Percentiles rank a stretch among this genome's conserved stretches.
phyloP scores from a whole-genome alignment of 1,284 basidiomycete genomes.

The Amylostereum areolatum region DNA sequence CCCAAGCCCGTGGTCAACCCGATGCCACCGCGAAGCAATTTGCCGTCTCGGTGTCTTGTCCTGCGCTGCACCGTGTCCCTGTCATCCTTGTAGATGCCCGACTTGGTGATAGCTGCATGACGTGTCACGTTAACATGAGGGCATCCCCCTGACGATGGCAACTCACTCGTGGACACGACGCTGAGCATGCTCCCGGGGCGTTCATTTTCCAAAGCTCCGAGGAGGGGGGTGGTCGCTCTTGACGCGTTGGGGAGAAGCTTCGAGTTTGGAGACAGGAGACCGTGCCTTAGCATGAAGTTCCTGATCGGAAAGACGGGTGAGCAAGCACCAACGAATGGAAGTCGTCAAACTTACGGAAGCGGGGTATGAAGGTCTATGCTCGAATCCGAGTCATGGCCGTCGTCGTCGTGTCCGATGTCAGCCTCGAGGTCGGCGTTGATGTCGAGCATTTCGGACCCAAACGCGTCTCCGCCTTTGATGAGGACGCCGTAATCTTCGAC shows the following conservation, averaged over 20 bases:
- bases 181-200: constrained; percentile 34
- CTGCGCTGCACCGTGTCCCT: constrained; percentile 60
- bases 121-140: constrained; percentile 2
- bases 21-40: constrained; percentile 60
- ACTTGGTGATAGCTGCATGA: constrained; percentile 34
- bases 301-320: too few species aligned
- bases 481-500: constrained; percentile 24
- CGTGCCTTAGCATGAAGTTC: constrained; percentile 68
- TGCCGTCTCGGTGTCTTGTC: constrained; percentile 65
- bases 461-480: constrained; percentile 18
- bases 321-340: too few species aligned
- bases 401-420: constrained; percentile 33
- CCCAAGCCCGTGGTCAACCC: constrained; percentile 77
- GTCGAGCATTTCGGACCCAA: constrained; percentile 19
- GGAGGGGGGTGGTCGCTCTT: constrained; percentile 19
- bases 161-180: constrained; percentile 33
- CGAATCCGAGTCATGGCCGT: constrained; percentile 52
- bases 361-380: constrained; percentile 74
- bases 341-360: constrained; percentile 53
- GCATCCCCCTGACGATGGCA: constrained; percentile 3
- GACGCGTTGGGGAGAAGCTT: constrained; percentile 47
- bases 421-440: constrained; percentile 14
- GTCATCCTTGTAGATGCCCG: constrained; percentile 54
- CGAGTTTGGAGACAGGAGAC: constrained; percentile 68
- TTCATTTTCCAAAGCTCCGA: constrained; percentile 14